Conservation (phyloP, 225 moss, liverwort and hornwort genomes). For the Takakia lepidozioides region DNA sequence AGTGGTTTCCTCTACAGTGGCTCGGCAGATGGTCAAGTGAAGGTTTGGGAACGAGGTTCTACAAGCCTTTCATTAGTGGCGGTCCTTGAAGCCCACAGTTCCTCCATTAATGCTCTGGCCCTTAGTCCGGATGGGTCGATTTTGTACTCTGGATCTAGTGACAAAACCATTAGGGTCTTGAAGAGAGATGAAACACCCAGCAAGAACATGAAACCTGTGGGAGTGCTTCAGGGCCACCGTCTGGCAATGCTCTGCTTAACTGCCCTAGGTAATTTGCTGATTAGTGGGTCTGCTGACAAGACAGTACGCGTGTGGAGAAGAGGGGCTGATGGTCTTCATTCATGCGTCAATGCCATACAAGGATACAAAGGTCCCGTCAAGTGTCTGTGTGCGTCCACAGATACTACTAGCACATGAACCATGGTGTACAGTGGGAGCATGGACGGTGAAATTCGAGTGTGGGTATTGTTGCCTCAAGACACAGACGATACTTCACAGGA, state of each 20-base stretch:
- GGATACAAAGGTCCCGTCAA: conserved; percentile 38
- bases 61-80: conserved; percentile 2
- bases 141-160: conserved; percentile 41
- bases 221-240: conserved; percentile 29
- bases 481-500: conserved; percentile 11
- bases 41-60: conserved; percentile 13
- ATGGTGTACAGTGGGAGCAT: conserved; percentile 40
- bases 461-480: conserved; percentile 37
- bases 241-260: conserved; percentile 21
- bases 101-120: conserved; percentile 42
- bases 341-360: conserved; percentile 21
- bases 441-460: conserved; percentile 39
- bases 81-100: conserved; percentile 16
- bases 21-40: conserved; percentile 42
- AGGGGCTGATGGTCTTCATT: conserved; percentile 6
- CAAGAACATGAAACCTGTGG: conserved; percentile 17
- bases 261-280: conserved; percentile 19
- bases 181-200: conserved; percentile 1
- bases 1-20: conserved; percentile 33
- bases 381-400: conserved; percentile 18
- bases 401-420: conserved; percentile 14
- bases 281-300: conserved; percentile 46
- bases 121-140: conserved; percentile 16
- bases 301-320: conserved; percentile 37
- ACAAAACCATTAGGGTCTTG: conserved; percentile 28